A percentile compares a stretch with the other conserved stretches of the same genome.
Conservation (phyloP, 805 yeast genomes). For the Helenozyma baotianmanensis region DNA sequence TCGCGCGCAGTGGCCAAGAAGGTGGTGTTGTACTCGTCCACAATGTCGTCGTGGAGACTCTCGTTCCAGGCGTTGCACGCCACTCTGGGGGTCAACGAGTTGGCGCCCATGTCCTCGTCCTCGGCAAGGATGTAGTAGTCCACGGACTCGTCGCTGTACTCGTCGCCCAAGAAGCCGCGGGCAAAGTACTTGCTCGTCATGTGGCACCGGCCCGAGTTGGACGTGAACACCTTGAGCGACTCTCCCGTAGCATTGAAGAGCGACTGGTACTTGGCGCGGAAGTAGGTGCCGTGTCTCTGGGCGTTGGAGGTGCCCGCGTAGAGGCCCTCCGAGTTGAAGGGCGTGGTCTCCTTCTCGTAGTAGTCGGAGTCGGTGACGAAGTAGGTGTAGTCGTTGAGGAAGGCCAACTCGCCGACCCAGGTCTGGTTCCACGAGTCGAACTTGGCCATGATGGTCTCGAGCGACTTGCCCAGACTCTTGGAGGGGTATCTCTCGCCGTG, state of each 20-base stretch:
- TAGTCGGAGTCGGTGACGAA: constrained; percentile 34
- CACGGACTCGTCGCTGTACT: constrained; percentile 26
- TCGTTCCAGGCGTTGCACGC: constrained; percentile 38
- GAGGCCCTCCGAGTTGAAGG: constrained; percentile 38
- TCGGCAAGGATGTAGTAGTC: constrained; percentile 45
- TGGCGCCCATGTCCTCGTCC: constrained; percentile 45
- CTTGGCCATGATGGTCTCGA: constrained; percentile 24
- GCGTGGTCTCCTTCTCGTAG: constrained; percentile 49
- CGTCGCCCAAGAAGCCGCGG: constrained; percentile 52
- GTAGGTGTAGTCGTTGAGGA: constrained; percentile 51
- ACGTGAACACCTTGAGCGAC: constrained; percentile 47
- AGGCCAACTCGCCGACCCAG: constrained; percentile 47
- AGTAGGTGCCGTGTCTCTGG: constrained; percentile 43
- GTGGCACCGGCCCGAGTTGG: constrained; percentile 51
- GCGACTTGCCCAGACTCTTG: constrained; percentile 22
- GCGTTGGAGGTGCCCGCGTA: constrained; percentile 53
- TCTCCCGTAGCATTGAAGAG: constrained; percentile 33
- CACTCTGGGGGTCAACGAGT: constrained; percentile 53
- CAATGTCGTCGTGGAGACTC: constrained; percentile 22
- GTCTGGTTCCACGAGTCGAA: constrained; percentile 23
- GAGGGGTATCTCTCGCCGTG: constrained; percentile 75
- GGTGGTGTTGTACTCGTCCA: constrained; percentile 26
- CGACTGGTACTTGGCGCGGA: constrained; percentile 46
- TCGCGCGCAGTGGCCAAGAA: constrained; percentile 51
- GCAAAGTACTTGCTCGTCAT: constrained; percentile 55